Percentiles rank a stretch among this genome's conserved stretches.
Conservation (phyloP, 805 yeast species). For the Saccharomycopsis capsularis region DNA sequence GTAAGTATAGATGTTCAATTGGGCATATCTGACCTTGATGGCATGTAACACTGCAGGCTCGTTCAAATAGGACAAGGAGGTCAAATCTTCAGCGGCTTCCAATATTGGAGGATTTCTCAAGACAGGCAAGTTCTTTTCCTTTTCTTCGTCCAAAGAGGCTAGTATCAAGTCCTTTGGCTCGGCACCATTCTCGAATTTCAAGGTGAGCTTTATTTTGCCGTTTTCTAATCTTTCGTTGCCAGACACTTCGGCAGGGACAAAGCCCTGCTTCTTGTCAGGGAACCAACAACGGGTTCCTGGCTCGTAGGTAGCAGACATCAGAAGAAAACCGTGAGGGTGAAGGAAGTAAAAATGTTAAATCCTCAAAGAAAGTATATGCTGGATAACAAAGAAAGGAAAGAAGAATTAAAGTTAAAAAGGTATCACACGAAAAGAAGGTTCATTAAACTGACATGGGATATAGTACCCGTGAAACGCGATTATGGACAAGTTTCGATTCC, state of each 20-base stretch:
- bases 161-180: slow-evolving; percentile 18
- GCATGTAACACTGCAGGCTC: slow-evolving; percentile 97
- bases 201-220: slow-evolving; percentile 41
- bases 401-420: too few relatives aligned
- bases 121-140: slow-evolving; percentile 59
- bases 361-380: too few relatives aligned
- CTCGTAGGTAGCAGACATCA: slow-evolving; percentile 23
- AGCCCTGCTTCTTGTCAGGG: slow-evolving; percentile 65
- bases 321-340: background rate
- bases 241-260: slow-evolving; percentile 64
- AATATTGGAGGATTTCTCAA: slow-evolving; percentile 86
- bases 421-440: too few relatives aligned
- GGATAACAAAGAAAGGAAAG: too few relatives aligned
- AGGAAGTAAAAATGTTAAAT: background rate
- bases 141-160: slow-evolving; percentile 38
- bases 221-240: slow-evolving; percentile 34
- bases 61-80: slow-evolving; percentile 83
- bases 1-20: slow-evolving; percentile 87
- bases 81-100: slow-evolving; percentile 92
- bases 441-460: too few relatives aligned
- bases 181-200: slow-evolving; percentile 45
- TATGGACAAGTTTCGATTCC: too few relatives aligned
- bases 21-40: slow-evolving; percentile 80
- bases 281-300: slow-evolving; percentile 64
- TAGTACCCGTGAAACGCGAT: too few relatives aligned